Conservation (phyloP, 805 yeast species). For the Candida silvatica region DNA sequence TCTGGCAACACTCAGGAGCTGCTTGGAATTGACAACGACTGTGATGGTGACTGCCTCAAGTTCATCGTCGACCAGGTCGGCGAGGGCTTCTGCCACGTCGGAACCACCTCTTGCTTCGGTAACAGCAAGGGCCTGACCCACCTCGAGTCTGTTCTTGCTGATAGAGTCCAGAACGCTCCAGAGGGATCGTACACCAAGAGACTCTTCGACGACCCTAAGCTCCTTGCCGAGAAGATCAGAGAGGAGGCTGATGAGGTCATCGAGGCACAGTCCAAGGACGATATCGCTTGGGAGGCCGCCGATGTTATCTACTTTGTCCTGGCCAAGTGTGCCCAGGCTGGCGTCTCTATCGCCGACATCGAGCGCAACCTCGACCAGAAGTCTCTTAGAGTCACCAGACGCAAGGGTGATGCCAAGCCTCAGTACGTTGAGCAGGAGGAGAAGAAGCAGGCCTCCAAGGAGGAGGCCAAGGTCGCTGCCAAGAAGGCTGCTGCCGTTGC, state of each 20-base stretch:
- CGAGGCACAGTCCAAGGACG: constrained; percentile 60
- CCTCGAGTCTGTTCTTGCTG: constrained; percentile 57
- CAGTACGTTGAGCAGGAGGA: constrained; percentile 40
- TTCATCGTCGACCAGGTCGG: constrained; percentile 82
- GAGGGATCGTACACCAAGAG: constrained; percentile 93
- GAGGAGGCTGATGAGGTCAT: constrained; percentile 96
- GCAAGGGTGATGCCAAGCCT: constrained; percentile 94
- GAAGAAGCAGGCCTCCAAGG: constrained; percentile 8
- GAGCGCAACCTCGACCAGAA: constrained; percentile 80
- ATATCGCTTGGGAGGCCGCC: constrained; percentile 96
- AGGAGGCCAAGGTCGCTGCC: constrained; percentile 4
- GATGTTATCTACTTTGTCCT: constrained; percentile 61
- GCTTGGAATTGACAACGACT: constrained; percentile 62
- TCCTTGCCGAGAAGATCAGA: constrained; percentile 78
- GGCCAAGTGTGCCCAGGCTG: constrained; percentile 53
- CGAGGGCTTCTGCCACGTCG: constrained; percentile 87
- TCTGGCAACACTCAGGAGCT: constrained; percentile 92
- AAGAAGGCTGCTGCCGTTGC: constrained; percentile 12
- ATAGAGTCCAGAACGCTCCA: constrained; percentile 65
- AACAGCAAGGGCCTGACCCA: constrained; percentile 54
- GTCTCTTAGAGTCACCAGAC: constrained; percentile 78
- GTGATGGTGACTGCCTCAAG: constrained; percentile 88
- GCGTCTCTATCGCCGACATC: constrained; percentile 72
- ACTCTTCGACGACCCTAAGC: constrained; percentile 65
- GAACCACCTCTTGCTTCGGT: constrained; percentile 77